These are phyloP conservation scores for Pseudisothecium myosuroides DNA, from an alignment of 225 moss, liverwort and hornwort species.

Conservation along the genomic window DNA sequence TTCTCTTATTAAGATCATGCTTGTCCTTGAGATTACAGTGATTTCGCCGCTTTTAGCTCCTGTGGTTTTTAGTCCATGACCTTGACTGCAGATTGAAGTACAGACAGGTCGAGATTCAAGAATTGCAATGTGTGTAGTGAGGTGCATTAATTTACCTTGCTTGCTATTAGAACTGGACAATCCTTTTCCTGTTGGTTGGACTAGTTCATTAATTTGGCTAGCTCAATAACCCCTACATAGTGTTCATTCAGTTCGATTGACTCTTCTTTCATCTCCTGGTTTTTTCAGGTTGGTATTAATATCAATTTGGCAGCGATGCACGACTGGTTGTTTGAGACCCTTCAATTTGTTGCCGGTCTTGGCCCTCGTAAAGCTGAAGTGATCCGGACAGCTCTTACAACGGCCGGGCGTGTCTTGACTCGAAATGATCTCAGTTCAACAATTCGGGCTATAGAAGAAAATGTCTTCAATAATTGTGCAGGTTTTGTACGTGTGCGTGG, in stretches of 20 bases:
- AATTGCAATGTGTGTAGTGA: background rate
- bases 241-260: background rate
- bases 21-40: background rate
- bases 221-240: background rate
- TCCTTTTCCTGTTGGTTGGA: background rate
- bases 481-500: conserved; percentile 82
- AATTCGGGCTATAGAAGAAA: conserved; percentile 55
- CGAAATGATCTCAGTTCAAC: conserved; percentile 62
- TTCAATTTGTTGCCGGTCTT: conserved; percentile 85
- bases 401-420: conserved; percentile 48
- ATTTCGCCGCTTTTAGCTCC: background rate
- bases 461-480: conserved; percentile 74
- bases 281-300: conserved; percentile 72
- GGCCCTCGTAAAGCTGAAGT: conserved; percentile 90
- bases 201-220: background rate
- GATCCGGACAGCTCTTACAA: conserved; percentile 62
- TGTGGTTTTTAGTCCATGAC: background rate
- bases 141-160: background rate
- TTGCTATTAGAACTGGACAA: background rate
- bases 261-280: conserved; percentile 1
- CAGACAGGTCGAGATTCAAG: background rate
- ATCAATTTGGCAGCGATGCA: conserved; percentile 77
- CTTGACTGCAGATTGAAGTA: background rate
- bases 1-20: background rate
- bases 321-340: conserved; percentile 80